These are phyloP conservation scores for Lactuca sativa DNA, from an alignment of 129 eudicot genomes.

Conservation along the genomic window DNA sequence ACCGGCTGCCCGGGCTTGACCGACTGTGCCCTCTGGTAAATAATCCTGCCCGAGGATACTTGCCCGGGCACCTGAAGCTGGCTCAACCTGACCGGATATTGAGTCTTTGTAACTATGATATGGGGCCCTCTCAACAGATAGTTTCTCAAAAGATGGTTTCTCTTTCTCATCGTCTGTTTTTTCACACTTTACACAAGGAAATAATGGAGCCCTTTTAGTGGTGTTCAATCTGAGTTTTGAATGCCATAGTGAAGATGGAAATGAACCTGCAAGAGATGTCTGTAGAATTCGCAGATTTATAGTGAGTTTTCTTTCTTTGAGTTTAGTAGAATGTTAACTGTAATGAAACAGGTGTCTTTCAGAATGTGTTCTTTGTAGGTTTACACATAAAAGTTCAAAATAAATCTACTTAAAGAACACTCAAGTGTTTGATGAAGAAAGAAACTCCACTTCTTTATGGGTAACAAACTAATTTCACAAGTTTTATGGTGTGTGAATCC, in stretches of 20 bases:
- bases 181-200: slow-evolving; percentile 68
- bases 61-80: slow-evolving; percentile 98
- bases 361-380: background rate
- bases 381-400: background rate
- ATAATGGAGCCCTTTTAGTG: slow-evolving; percentile 36
- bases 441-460: background rate
- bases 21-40: slow-evolving; percentile 95
- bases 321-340: background rate
- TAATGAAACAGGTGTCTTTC: background rate
- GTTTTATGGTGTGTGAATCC: too few relatives aligned
- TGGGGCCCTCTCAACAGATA: slow-evolving; percentile 77
- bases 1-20: slow-evolving; percentile 87
- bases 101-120: slow-evolving; percentile 91
- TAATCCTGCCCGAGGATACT: slow-evolving; percentile 85
- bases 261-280: slow-evolving; percentile 53
- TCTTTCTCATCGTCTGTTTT: slow-evolving; percentile 51
- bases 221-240: slow-evolving; percentile 35
- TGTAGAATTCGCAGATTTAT: slow-evolving; percentile 23
- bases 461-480: too few relatives aligned
- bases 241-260: slow-evolving; percentile 44
- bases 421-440: slow-evolving; percentile 4
- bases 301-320: background rate
- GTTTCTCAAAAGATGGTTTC: slow-evolving; percentile 52
- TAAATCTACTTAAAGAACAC: background rate
- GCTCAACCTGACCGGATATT: slow-evolving; percentile 83